phyloP scores from a whole-genome alignment of 2,329 filamentous ascomycete species.

The Fusarium dimerum region DNA sequence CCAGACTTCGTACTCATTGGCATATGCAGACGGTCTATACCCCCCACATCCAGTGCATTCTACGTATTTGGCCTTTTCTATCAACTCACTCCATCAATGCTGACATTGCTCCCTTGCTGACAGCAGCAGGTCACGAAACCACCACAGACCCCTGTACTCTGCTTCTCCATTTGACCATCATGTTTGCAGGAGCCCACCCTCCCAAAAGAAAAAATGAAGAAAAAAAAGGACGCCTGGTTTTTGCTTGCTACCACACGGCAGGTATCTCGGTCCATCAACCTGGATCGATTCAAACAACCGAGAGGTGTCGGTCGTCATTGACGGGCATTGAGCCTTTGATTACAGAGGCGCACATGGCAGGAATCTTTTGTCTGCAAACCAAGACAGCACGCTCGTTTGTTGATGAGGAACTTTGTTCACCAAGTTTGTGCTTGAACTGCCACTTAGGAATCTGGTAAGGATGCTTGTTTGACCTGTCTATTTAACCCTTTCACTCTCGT shows the following conservation, averaged over 20 bases:
- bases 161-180: background rate
- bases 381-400: background rate
- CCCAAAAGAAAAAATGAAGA: no score
- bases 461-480: background rate
- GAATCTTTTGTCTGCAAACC: background rate
- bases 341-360: background rate
- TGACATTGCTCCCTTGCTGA: background rate
- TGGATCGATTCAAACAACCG: background rate
- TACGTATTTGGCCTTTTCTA: background rate
- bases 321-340: background rate
- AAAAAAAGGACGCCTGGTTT: background rate
- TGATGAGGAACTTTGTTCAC: background rate
- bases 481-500: conserved; percentile 1
- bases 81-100: background rate
- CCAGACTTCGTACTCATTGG: no score
- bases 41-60: no score
- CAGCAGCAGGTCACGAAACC: background rate
- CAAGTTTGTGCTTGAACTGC: background rate
- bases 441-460: background rate
- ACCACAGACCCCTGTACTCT: background rate
- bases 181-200: background rate
- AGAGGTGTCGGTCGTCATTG: background rate
- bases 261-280: background rate
- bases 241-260: background rate
- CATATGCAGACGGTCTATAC: no score